Conservation (phyloP, 805 yeast species). For the Candida sanyiensis region DNA sequence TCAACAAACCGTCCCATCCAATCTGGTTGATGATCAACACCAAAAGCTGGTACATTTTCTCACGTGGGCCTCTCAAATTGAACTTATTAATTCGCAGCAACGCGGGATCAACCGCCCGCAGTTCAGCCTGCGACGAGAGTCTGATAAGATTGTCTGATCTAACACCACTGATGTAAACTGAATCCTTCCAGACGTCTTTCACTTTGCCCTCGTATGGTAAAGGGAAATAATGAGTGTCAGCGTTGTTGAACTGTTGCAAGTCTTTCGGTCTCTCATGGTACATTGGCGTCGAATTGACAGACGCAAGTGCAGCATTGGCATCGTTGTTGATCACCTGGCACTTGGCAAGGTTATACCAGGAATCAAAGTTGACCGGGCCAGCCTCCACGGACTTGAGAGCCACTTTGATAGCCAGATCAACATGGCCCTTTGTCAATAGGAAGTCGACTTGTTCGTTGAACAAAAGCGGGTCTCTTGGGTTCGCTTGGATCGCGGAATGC, state of each 20-base stretch:
- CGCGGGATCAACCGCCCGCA: conserved; percentile 41
- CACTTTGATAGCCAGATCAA: conserved; percentile 49
- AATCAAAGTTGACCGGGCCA: conserved; percentile 69
- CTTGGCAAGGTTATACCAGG: conserved; percentile 64
- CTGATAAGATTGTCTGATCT: conserved; percentile 23
- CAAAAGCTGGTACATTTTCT: conserved; percentile 61
- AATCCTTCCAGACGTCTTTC: conserved; percentile 41
- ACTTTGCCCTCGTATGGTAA: conserved; percentile 50
- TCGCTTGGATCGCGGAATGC: conserved; percentile 23
- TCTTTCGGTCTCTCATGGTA: conserved; percentile 39
- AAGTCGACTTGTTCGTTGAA: conserved; percentile 51
- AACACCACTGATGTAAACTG: conserved; percentile 22
- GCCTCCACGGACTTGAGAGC: conserved; percentile 58
- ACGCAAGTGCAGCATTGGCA: conserved; percentile 52
- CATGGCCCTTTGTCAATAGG: conserved; percentile 47
- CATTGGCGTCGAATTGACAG: conserved; percentile 75
- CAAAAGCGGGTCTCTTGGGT: conserved; percentile 19
- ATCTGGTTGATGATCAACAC: conserved; percentile 58
- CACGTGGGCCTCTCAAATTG: conserved; percentile 46
- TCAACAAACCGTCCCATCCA: conserved; percentile 81
- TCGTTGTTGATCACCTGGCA: conserved; percentile 53
- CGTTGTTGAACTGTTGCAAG: conserved; percentile 36
- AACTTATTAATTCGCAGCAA: conserved; percentile 48
- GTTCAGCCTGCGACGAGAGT: conserved; percentile 25
- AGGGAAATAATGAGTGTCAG: conserved; percentile 42